Base-by-base conservation (phyloP, 2,329 filamentous ascomycete species). In the Fusarium irregulare region DNA sequence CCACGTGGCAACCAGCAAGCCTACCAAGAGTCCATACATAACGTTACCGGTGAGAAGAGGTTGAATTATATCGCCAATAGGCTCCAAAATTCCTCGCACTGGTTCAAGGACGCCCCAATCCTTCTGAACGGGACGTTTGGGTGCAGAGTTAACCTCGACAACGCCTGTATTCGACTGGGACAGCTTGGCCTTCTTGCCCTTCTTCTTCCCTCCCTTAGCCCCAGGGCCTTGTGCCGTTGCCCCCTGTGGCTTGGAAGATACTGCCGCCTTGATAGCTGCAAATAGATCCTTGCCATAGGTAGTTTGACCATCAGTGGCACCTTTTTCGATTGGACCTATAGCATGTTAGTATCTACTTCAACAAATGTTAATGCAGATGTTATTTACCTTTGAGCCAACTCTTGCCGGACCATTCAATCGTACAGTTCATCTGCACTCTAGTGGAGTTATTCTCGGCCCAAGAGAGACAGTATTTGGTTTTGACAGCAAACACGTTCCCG, bases 341-440 rank as follows among this genome's bases (percentile, higher is more conserved):
- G 55, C 51, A 21, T 34, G 62, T 85, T 69, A 84, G 79, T 51
- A 63, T 50, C 25, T 13, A 20, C 28, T 27, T 13, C 41, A 18
- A 23, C 25, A 16, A n/a, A 46, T 21, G 13, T 23, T 41, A 13
- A 25, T 41, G 47, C 34, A 12, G 1, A 50, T 28, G 47, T n/a
- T 8, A 77, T 84, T 78, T 84, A 97, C 94, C 93, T 83, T 96
- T 98, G 47, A 99, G 83, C 96, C 96, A 99, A 83, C 94, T 98
- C 85, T 98, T 99, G 74, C 94, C 94, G 6, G 91, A 91, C 97
- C 97, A 99, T 77, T 99, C 97, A 45, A 98, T 92, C 4, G 90
- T 91, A 78, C 93, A 98, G 72, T 91, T 98, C 82, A 95, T 91
- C 66, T 96, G 89, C 30, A 99, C 83, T 28, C 94, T 88, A 2